Conservation (phyloP, 176 grass and related monocot genomes). For the Aechmea fasciata region DNA sequence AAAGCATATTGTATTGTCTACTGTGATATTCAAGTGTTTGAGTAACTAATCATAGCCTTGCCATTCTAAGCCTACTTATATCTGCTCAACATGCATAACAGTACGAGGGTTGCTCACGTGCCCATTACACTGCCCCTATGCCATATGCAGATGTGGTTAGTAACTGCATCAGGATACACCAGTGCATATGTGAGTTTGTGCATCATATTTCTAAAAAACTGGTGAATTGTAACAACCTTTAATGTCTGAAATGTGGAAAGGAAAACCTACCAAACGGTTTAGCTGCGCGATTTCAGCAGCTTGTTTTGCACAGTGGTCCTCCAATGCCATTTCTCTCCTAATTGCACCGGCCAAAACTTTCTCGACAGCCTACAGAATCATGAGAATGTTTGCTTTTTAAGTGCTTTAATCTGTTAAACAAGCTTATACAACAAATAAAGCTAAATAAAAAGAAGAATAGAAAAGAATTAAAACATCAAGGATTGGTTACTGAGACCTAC, state of each 20-base stretch:
- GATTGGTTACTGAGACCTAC: slow-evolving; percentile 33
- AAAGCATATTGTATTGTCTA: no score
- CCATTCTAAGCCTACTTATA: no score
- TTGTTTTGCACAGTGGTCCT: slow-evolving; percentile 77
- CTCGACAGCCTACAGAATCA: slow-evolving; percentile 67
- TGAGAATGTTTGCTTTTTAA: neutral
- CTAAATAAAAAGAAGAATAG: neutral
- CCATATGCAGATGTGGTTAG: no score
- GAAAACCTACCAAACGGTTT: slow-evolving; percentile 63
- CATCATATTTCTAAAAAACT: no score
- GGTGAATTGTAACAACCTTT: neutral
- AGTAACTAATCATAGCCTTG: no score
- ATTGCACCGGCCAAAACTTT: slow-evolving; percentile 83
- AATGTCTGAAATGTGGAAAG: neutral
- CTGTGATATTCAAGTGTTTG: no score
- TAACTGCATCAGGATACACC: no score
- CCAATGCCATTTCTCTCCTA: slow-evolving; percentile 89
- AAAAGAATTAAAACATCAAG: neutral
- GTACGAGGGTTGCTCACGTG: no score
- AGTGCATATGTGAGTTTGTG: no score
- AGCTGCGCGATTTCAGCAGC: slow-evolving; percentile 75
- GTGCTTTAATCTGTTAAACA: no score
- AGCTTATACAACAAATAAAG: neutral
- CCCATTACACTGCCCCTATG: no score
- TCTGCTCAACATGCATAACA: no score